Evolutionary conservation across 2,329 filamentous ascomycete genomes (phyloP), one percentile per base, ranked within the genome.

Genomic region (Pseudocercospora fijiensis): DNA sequence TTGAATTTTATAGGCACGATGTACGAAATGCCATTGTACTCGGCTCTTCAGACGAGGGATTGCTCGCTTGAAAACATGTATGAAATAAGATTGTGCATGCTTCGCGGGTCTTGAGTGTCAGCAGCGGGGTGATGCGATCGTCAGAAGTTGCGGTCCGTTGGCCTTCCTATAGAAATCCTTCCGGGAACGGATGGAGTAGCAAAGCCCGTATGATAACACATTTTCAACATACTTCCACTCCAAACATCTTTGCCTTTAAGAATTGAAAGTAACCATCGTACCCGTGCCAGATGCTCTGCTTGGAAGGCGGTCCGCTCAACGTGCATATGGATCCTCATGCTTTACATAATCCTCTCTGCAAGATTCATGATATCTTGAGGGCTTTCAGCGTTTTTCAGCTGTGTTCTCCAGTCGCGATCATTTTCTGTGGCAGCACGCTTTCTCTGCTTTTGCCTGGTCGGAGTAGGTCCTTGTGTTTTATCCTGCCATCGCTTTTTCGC

Each of bases 401-500:
- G n/a, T 30, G 16, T 56, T 24, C 30, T 41, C 53, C 53, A 56
- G 33, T 56, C 28, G 5, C 28, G 53, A 9, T 56, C 28, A 4
- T 56, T n/a, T 10, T 56, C 30, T 24, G 53, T 28, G 33, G 53
- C 16, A 41, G 28, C 27, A 22, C 20, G 20, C 20, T 51, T 51
- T 16, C n/a, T n/a, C 28, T 37, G 4, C 24, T 56, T 56, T 8
- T 22, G 5, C 22, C 5, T 26, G 27, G 9, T 13, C 16, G 10
- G 8, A 26, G 1, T 18, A 22, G 53, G 53, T 22, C 41, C 28
- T 30, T 37, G 18, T 18, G n/a, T 57, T 33, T 22, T 51, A 24
- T 63, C 60, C 16, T 60, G 52, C 57, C 62, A 64, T 41, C 58
- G 52, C 60, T 57, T 62, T 43, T 58, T 65, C 57, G 41, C 56